These are phyloP conservation scores for Saccharomycopsis schoenii DNA, from an alignment of 805 yeast genomes.

Conservation along the genomic window DNA sequence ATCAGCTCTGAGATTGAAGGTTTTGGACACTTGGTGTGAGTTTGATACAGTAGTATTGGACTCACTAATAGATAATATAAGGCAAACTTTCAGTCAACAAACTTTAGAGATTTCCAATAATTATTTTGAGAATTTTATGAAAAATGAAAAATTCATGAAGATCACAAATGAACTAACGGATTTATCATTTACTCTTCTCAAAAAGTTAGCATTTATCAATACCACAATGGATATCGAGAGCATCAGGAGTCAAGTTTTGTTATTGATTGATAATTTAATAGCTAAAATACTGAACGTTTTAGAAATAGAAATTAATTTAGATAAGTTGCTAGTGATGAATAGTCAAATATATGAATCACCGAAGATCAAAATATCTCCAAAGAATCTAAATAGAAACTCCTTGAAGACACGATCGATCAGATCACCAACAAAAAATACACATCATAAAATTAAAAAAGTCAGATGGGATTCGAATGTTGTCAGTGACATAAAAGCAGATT, in stretches of 20 bases:
- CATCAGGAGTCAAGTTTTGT: conserved; percentile 12
- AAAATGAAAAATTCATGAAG: conserved; percentile 43
- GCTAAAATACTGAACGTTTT: conserved; percentile 11
- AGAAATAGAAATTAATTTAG: conserved; percentile 12
- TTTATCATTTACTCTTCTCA: conserved; percentile 18
- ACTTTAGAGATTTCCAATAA: conserved; percentile 38
- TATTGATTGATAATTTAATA: conserved; percentile 13
- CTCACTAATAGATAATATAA: conserved; percentile 32
- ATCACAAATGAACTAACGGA: conserved; percentile 16
- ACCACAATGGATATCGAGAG: conserved; percentile 15
- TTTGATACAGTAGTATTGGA: conserved; percentile 35
- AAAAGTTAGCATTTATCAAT: conserved; percentile 18
- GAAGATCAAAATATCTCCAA: conserved; percentile 20
- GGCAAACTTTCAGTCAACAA: conserved; percentile 42
- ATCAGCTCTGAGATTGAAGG: conserved; percentile 38
- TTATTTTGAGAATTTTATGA: not conserved
- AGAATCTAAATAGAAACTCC: conserved; percentile 16
- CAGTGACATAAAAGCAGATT: conserved; percentile 2
- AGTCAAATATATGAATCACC: conserved; percentile 3
- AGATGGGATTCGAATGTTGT: conserved; percentile 35
- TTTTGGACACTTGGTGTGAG: conserved; percentile 48
- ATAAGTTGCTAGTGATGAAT: not conserved
- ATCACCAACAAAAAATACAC: conserved; percentile 11
- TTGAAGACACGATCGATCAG: conserved; percentile 9
- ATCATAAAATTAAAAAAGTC: conserved; percentile 31